phyloP scores from a whole-genome alignment of 768 basidiomycete genomes.

The Postia placenta region DNA sequence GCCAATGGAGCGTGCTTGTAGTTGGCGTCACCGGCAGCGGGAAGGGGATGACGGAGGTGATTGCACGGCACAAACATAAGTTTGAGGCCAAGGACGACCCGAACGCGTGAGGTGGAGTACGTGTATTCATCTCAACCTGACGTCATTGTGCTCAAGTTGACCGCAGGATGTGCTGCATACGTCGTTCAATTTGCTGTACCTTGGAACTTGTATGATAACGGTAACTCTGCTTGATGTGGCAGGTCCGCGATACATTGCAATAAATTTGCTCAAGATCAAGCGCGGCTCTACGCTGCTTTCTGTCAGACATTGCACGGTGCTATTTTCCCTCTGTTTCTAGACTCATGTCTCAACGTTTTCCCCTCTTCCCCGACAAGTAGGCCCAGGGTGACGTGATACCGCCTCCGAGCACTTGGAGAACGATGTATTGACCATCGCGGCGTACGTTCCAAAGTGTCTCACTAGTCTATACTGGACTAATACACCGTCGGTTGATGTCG shows the following conservation, averaged over 20 bases:
- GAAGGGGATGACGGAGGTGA: conserved; percentile 80
- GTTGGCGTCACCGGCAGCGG: conserved; percentile 92
- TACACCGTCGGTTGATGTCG: too few species aligned
- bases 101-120: conserved; percentile 6
- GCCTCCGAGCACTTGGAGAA: too few species aligned
- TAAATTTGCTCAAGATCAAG: too few species aligned
- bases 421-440: too few species aligned
- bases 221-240: not conserved
- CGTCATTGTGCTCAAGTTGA: not conserved
- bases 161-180: conserved; percentile 8
- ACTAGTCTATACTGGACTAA: too few species aligned
- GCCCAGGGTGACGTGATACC: too few species aligned
- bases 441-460: too few species aligned
- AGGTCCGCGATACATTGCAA: not conserved
- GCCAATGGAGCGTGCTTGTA: conserved; percentile 24
- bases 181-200: conserved; percentile 1
- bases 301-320: too few species aligned
- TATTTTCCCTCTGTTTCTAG: too few species aligned
- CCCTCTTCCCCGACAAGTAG: too few species aligned
- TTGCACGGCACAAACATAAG: conserved; percentile 68
- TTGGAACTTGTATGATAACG: conserved; percentile 4
- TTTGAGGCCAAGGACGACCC: conserved; percentile 45
- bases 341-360: too few species aligned
- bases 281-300: too few species aligned
- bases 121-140: not conserved